Evolutionary conservation across 2,329 filamentous ascomycete genomes (phyloP).

Genomic region (Fusarium clavum): DNA sequence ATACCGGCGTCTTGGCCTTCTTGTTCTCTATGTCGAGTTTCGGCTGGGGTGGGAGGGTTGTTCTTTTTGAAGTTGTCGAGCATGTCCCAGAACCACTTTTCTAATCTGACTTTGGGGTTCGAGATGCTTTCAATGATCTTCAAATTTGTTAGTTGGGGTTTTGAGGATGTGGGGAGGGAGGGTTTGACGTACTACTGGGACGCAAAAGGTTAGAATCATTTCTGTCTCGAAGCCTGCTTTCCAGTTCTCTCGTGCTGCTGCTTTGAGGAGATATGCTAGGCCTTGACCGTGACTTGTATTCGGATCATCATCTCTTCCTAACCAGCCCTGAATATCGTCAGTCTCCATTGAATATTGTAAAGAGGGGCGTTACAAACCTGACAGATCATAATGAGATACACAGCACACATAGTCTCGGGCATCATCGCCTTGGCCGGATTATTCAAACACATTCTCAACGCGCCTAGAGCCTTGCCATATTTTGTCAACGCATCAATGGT

Average conservation of each 20-base stretch:
- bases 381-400: constrained; percentile 53
- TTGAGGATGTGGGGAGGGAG: rapidly evolving
- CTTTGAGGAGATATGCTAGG: constrained; percentile 49
- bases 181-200: constrained; percentile 49
- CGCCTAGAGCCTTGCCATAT: constrained; percentile 49
- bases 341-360: background rate
- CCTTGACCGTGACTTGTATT: constrained; percentile 49
- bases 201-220: constrained; percentile 48
- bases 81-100: constrained; percentile 42
- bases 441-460: constrained; percentile 44
- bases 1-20: constrained; percentile 10
- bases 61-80: constrained; percentile 31
- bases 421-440: constrained; percentile 46
- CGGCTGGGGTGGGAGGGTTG: constrained; percentile 14
- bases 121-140: constrained; percentile 51
- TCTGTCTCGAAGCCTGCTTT: constrained; percentile 45
- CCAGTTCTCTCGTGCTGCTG: constrained; percentile 42
- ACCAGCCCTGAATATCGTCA: constrained; percentile 45
- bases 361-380: constrained; percentile 43
- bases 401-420: constrained; percentile 52
- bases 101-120: constrained; percentile 31
- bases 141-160: background rate
- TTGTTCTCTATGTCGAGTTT: background rate
- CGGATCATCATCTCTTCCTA: constrained; percentile 43
- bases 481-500: constrained; percentile 43